A percentile compares a stretch with the other conserved stretches of the same genome.
Conservation (phyloP, 2,329 filamentous ascomycete species). For the Talaromyces albobiverticillius region DNA sequence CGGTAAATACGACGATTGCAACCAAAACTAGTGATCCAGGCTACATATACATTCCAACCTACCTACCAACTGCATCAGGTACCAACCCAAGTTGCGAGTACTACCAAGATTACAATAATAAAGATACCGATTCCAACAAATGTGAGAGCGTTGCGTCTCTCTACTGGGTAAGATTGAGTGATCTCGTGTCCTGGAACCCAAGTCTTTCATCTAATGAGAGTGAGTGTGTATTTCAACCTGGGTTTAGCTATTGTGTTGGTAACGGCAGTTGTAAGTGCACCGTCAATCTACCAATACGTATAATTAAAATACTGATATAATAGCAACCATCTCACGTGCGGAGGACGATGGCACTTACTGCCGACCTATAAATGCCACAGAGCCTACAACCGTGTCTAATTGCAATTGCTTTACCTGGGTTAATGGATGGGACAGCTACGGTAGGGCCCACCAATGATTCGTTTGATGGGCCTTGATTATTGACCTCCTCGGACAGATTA, state of each 20-base stretch:
- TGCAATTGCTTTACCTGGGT: not conserved
- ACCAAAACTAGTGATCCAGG: slow-evolving; percentile 6
- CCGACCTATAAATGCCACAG: not conserved
- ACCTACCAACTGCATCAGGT: slow-evolving; percentile 8
- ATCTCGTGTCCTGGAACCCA: slow-evolving; percentile 19
- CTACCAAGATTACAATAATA: slow-evolving; percentile 8
- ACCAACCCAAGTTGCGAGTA: slow-evolving; percentile 4
- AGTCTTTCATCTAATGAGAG: slow-evolving; percentile 15
- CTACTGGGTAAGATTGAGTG: slow-evolving; percentile 15
- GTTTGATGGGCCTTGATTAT: not conserved
- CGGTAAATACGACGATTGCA: slow-evolving; percentile 8
- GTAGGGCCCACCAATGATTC: not conserved
- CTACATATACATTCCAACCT: not conserved
- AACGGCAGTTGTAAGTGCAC: not conserved
- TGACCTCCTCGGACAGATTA: not conserved
- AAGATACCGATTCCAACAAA: slow-evolving; percentile 12
- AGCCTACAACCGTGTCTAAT: not conserved
- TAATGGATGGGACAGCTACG: not conserved
- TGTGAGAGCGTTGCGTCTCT: slow-evolving; percentile 15
- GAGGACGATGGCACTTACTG: not conserved
- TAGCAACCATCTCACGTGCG: not conserved
- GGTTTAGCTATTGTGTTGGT: slow-evolving; percentile 14
- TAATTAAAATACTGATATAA: not conserved
- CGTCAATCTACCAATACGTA: not conserved
- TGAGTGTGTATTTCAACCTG: slow-evolving; percentile 10